Evolutionary conservation across 2,329 filamentous ascomycete genomes (phyloP), one percentile per base, ranked within the genome.

Genomic region (Microdochium trichocladiopsis): DNA sequence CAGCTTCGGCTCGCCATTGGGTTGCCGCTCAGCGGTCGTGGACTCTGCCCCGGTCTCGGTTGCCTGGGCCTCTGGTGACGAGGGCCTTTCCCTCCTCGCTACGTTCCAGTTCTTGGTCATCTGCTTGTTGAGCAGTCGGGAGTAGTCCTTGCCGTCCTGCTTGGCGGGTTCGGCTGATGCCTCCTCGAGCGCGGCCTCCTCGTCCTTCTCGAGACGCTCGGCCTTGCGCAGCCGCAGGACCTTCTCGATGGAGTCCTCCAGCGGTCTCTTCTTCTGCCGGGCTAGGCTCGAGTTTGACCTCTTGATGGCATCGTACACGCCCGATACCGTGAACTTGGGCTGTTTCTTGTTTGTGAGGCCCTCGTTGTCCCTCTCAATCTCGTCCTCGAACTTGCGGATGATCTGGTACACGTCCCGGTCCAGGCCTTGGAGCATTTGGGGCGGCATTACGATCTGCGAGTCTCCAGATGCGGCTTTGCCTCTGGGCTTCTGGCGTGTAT

Each of bases 231-330:
- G 82, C 8, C 85, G 80, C 16, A 96, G 72, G 0, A 92, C 90
- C 8, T 90, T 78, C 56, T 95, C 90, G 57, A 97, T 90, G 33
- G 88, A 87, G 57, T 94, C 88, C 66, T 96, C 89, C 1, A 97
- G 72, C 0, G 87, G 76, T 55, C 84, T 86, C 68, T 94, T 95
- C 37, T 90, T 90, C 58, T 88, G 84, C 22, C 94, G 78, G 56
- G 88, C 90, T 22, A 97, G 71, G 59, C 87, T 91, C 0, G 91
- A 95, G 66, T 96, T 96, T 14, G 91, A 96, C 50, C 76, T 73
- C 60, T 91, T 89, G 56, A 97, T 90, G 53, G 81, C 82, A 37
- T 91, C 86, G 65, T 94, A 96, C 1, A 95, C 79, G 2, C 73
- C 69, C 2, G 77, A 69, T 3, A 86, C 73, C 1, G 81, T 84